These are phyloP conservation scores for Fusarium caatingaense DNA, from an alignment of 2,329 filamentous ascomycete species.

Conservation along the genomic window DNA sequence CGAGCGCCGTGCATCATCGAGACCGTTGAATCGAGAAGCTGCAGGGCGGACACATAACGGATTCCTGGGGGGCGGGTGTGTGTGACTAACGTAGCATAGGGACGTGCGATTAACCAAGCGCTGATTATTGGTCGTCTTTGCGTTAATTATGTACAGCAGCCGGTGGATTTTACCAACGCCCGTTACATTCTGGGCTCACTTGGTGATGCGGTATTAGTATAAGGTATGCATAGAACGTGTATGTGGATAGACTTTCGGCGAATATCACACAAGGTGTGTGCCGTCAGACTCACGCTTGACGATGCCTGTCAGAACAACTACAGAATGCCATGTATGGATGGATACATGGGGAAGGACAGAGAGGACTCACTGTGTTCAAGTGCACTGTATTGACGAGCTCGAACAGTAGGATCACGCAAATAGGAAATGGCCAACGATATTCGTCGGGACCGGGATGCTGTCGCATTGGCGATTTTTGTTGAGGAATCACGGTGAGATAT, in stretches of 20 bases:
- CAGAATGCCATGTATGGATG: not conserved
- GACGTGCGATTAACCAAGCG: slow-evolving; percentile 36
- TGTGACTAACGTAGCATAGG: slow-evolving; percentile 27
- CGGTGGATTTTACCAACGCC: slow-evolving; percentile 12
- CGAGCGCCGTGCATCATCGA: slow-evolving; percentile 39
- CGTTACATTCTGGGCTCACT: slow-evolving; percentile 14
- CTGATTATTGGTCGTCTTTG: slow-evolving; percentile 34
- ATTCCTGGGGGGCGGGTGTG: slow-evolving; percentile 24
- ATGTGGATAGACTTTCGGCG: slow-evolving; percentile 33
- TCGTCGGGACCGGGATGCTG: not conserved
- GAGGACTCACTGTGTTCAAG: not conserved
- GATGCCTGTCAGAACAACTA: slow-evolving; percentile 12
- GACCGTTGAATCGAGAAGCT: slow-evolving; percentile 44
- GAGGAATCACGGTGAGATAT: slow-evolving; percentile 16
- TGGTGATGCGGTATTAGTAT: slow-evolving; percentile 4
- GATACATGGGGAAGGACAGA: not conserved
- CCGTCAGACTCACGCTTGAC: not conserved
- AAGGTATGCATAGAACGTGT: slow-evolving; percentile 17
- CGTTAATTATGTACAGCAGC: slow-evolving; percentile 23
- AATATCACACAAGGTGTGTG: slow-evolving; percentile 24
- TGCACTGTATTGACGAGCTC: not conserved
- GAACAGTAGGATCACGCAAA: not conserved
- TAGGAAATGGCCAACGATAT: slow-evolving; percentile 4
- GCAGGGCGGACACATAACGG: slow-evolving; percentile 41
- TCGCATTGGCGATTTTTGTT: slow-evolving; percentile 14